Conservation (phyloP, 305 asterid species). For the Solanum aculeatissimum region DNA sequence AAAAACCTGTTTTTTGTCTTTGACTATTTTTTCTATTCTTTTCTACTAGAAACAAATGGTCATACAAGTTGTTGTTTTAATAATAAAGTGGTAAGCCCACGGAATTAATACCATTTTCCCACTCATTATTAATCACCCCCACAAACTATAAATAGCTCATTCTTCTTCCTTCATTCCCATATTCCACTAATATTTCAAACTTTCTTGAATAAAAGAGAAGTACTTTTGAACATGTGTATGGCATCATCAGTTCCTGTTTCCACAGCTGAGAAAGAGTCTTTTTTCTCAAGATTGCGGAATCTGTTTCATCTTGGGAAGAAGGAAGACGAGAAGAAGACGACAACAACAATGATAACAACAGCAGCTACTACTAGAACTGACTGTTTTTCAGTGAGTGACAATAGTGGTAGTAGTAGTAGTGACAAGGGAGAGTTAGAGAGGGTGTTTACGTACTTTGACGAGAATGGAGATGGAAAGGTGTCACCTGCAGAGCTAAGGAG, state of each 20-base stretch:
- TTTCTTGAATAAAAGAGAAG: background rate
- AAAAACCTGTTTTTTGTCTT: background rate
- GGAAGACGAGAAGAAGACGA: background rate
- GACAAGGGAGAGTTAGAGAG: constrained; percentile 4
- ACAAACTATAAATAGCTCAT: background rate
- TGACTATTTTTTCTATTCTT: too few species aligned
- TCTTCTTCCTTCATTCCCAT: background rate
- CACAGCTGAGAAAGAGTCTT: background rate
- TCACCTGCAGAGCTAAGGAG: constrained; percentile 30
- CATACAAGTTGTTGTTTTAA: background rate
- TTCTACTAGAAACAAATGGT: background rate
- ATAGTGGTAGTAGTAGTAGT: background rate
- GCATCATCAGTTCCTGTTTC: background rate
- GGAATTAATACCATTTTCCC: background rate
- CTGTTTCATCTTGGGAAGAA: background rate
- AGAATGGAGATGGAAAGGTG: constrained; percentile 36
- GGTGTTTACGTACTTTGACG: constrained; percentile 38
- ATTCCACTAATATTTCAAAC: background rate
- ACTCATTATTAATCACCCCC: background rate
- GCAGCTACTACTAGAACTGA: background rate
- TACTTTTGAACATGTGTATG: background rate
- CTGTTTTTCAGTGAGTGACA: background rate
- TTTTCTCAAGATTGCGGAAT: background rate
- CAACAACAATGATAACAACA: background rate
- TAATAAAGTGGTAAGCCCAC: background rate